phyloP scores from a whole-genome alignment of 1,284 basidiomycete genomes.

The Earliella scabrosa region DNA sequence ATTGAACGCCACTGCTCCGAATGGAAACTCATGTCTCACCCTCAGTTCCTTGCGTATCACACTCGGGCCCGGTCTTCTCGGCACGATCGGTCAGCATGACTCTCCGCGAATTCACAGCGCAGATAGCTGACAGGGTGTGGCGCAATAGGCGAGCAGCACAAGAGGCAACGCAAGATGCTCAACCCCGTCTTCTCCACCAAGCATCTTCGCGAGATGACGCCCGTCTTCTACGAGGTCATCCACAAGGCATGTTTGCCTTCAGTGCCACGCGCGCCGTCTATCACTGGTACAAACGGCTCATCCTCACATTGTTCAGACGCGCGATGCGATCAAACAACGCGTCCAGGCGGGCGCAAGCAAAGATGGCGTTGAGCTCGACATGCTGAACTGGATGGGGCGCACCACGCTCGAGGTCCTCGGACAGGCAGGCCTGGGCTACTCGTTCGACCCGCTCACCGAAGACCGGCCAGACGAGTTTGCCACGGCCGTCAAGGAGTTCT shows the following conservation, averaged over 20 bases:
- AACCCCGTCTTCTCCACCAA: slow-evolving; percentile 25
- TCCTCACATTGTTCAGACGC: slow-evolving; percentile 15
- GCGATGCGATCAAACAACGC: slow-evolving; percentile 18
- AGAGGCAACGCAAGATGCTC: slow-evolving; percentile 27
- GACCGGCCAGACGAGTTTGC: slow-evolving; percentile 29
- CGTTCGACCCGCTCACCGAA: slow-evolving; percentile 23
- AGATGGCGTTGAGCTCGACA: slow-evolving; percentile 20
- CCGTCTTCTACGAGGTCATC: slow-evolving; percentile 19
- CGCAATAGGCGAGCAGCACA: slow-evolving; percentile 27
- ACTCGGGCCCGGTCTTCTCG: slow-evolving; percentile 23
- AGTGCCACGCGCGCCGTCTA: too few relatives aligned
- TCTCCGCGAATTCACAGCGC: neutral
- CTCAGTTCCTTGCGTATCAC: slow-evolving; percentile 9
- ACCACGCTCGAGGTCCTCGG: slow-evolving; percentile 26
- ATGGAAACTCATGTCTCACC: too few relatives aligned
- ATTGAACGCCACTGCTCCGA: too few relatives aligned
- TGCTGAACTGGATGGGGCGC: slow-evolving; percentile 26
- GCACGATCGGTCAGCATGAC: slow-evolving; percentile 7
- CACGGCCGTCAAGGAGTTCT: slow-evolving; percentile 29
- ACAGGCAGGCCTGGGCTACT: slow-evolving; percentile 23
- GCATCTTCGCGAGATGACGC: slow-evolving; percentile 23
- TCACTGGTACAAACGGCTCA: too few relatives aligned
- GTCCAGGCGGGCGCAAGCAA: slow-evolving; percentile 1
- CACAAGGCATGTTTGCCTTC: slow-evolving; percentile 9
- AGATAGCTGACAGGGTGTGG: neutral